Evolutionary conservation across 75 land plant species (phyloP).

Genomic region (Azolla pinnata): DNA sequence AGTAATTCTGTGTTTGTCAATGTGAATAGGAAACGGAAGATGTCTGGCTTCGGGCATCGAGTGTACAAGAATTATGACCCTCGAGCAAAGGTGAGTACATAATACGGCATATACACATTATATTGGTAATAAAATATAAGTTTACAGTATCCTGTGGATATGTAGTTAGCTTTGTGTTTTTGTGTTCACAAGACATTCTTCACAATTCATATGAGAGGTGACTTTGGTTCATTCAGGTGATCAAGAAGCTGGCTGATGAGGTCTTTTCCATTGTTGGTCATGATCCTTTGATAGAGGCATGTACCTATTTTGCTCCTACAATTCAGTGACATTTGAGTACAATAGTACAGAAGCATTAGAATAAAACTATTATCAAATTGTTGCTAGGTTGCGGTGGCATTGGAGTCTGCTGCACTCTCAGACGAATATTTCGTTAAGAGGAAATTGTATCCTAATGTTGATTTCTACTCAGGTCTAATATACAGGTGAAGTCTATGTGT

Average conservation of each 20-base stretch:
- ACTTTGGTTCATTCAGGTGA: too few species aligned
- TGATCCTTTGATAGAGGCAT: constrained; percentile 96
- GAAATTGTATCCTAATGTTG: constrained; percentile 97
- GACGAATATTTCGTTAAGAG: constrained; percentile 95
- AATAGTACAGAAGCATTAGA: too few species aligned
- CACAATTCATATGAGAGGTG: too few species aligned
- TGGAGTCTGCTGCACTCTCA: constrained; percentile 92
- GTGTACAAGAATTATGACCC: constrained; percentile 99
- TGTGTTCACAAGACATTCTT: too few species aligned
- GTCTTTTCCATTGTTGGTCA: constrained; percentile 94
- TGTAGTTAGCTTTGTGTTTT: too few species aligned
- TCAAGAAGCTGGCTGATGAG: constrained; percentile 85
- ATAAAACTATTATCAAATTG: too few species aligned
- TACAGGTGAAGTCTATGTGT: too few species aligned
- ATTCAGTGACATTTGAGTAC: too few species aligned
- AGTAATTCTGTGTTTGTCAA: not conserved
- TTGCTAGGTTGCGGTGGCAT: constrained; percentile 83
- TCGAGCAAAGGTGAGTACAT: constrained; percentile 59
- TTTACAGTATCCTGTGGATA: too few species aligned
- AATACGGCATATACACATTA: not conserved
- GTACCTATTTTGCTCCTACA: too few species aligned
- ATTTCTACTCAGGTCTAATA: constrained; percentile 96
- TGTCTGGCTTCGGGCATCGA: constrained; percentile 99
- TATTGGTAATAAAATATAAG: not conserved
- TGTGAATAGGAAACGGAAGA: constrained; percentile 71